Evolutionary conservation across 345 rosid species (phyloP), one percentile per base, ranked within the genome.

Genomic region (Excoecaria agallocha): DNA sequence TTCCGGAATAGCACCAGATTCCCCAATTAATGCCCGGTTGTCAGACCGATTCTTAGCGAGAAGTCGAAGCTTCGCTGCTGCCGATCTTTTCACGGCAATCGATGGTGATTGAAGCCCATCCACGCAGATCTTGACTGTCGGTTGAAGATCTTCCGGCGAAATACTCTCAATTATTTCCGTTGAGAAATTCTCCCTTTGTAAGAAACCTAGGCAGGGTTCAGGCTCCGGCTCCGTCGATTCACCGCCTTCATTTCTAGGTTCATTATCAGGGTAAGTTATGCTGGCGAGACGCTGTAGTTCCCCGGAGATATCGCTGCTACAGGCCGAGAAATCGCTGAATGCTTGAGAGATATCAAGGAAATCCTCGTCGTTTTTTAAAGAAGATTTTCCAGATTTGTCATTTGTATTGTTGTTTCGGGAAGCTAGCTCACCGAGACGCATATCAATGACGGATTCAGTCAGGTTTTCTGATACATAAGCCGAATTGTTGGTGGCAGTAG

Each of bases 61-160:
- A 3, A 95, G 85, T 48, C 99, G 81, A 6, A 95, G 89, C 73
- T 94, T 94, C 55, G 92, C 99, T 7, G 96, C 99, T 4, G 99
- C 98, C 6, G 99, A 94, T 73, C 99, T 85, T 80, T 90, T 91
- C 19, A 92, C 83, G 3, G 89, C 89, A 52, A 87, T 69, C n/a
- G 99, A 93, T 22, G 88, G 35, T 0, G 99, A 95, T 12, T 68
- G 87, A 54, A 95, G 90, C 11, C 96, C 93, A 43, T 88, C 96
- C 65, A 93, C 80, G 74, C 99, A 95, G 83, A 91, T 90, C 87
- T 91, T 90, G 74, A 95, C 94, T 6, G 98, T 91, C 48, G 98
- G 99, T 70, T 87, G 96, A 12, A 95, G 98, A 88, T 95, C 99
- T 76, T 95, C 99, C 3, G 99, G 96, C 50, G 98, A 93, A 57